These are phyloP conservation scores for Astrocystis sublimbata DNA, from an alignment of 495 filamentous ascomycete genomes.

Conservation along the genomic window DNA sequence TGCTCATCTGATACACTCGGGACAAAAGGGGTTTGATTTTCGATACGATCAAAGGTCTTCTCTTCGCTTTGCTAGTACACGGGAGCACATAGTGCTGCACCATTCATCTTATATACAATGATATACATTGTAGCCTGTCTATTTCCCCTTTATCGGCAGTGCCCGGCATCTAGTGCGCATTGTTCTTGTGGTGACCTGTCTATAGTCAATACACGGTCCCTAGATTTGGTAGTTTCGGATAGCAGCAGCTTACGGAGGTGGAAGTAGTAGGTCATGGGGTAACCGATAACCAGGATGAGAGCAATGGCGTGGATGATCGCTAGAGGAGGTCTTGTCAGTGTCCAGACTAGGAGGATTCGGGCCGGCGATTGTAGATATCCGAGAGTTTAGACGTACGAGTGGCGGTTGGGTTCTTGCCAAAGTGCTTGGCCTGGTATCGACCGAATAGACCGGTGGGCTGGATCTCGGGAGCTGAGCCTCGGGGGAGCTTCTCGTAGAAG, in stretches of 20 bases:
- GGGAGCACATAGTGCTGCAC: conserved; percentile 21
- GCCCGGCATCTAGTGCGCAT: conserved; percentile 79
- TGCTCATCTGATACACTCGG: too few relatives aligned
- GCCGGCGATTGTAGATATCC: not conserved
- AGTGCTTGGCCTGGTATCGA: conserved; percentile 91
- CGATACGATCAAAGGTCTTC: conserved; percentile 22
- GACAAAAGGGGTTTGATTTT: conserved; percentile 27
- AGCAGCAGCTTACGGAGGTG: conserved; percentile 77
- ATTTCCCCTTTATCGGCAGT: conserved; percentile 9
- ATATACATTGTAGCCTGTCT: conserved; percentile 22
- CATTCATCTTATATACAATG: conserved; percentile 49
- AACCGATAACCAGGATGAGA: conserved; percentile 73
- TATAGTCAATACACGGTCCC: conserved; percentile 28
- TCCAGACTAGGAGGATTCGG: not conserved
- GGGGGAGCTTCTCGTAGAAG: conserved; percentile 98
- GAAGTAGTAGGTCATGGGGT: conserved; percentile 99
- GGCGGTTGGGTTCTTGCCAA: conserved; percentile 84
- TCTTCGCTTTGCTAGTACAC: conserved; percentile 32
- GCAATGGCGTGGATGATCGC: conserved; percentile 85
- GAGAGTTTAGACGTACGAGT: conserved; percentile 68
- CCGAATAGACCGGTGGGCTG: conserved; percentile 77
- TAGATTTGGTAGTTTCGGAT: not conserved
- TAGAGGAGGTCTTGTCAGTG: conserved; percentile 42
- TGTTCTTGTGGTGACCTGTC: conserved; percentile 98
- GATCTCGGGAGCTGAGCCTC: conserved; percentile 77